Evolutionary conservation across 106 monocot species (phyloP).

Genomic region (Dendrobium catenatum): DNA sequence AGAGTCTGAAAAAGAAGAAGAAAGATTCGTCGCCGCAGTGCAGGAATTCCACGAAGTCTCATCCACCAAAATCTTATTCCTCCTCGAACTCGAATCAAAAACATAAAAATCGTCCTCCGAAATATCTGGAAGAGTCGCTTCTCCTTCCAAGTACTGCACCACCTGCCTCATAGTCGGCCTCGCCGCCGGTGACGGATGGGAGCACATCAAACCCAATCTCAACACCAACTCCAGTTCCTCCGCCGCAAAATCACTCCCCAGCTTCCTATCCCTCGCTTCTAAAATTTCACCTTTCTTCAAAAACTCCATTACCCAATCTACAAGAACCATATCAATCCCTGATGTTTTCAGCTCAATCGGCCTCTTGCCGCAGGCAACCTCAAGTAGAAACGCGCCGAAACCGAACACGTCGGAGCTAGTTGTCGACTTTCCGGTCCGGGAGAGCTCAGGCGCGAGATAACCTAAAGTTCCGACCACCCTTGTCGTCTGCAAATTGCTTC

Average conservation of each 20-base stretch:
- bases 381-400: constrained; percentile 22
- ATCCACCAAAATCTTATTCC: background rate
- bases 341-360: constrained; percentile 12
- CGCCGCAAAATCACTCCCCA: background rate
- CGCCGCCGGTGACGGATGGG: constrained; percentile 13
- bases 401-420: constrained; percentile 13
- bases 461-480: constrained; percentile 20
- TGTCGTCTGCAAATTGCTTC: constrained; percentile 21
- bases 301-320: constrained; percentile 15
- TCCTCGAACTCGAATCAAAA: constrained; percentile 10
- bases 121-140: constrained; percentile 6
- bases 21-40: background rate
- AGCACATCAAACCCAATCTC: constrained; percentile 17
- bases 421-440: constrained; percentile 14
- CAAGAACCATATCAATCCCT: constrained; percentile 3
- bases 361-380: constrained; percentile 21
- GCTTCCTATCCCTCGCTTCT: constrained; percentile 10
- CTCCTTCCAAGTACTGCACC: constrained; percentile 14
- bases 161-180: constrained; percentile 26
- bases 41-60: background rate
- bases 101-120: constrained; percentile 1
- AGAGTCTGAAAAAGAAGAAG: background rate
- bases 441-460: constrained; percentile 19
- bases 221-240: constrained; percentile 14
- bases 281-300: constrained; percentile 9